Percentiles rank a stretch among this genome's conserved stretches.
phyloP scores from a whole-genome alignment of 2,329 filamentous ascomycete genomes.

The Colletotrichum euphorbiae region DNA sequence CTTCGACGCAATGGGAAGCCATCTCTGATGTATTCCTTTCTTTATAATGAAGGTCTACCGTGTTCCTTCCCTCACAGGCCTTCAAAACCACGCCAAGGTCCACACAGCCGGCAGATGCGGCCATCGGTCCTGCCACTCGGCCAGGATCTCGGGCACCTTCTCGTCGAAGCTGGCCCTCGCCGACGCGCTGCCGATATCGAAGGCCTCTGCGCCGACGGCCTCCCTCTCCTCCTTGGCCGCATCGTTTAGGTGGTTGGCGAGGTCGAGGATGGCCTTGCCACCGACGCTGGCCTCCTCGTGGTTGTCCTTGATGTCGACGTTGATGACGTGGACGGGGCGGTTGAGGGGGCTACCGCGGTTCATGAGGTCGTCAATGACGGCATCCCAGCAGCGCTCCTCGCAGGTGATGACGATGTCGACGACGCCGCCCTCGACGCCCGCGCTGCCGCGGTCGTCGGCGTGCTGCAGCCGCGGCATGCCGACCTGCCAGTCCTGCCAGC shows the following conservation, averaged over 20 bases:
- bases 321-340: conserved; percentile 95
- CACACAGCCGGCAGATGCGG: conserved; percentile 90
- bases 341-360: conserved; percentile 89
- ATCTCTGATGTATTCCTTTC: too few species aligned
- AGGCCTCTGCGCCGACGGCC: conserved; percentile 70
- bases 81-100: conserved; percentile 95
- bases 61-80: not conserved
- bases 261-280: conserved; percentile 89
- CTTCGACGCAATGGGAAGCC: too few species aligned
- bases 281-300: conserved; percentile 95
- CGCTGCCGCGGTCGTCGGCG: conserved; percentile 78
- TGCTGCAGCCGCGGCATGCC: conserved; percentile 86
- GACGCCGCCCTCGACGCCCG: conserved; percentile 87
- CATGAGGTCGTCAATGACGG: conserved; percentile 92
- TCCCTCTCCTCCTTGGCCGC: conserved; percentile 83
- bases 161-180: conserved; percentile 88
- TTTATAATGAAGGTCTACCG: too few species aligned
- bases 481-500: conserved; percentile 97
- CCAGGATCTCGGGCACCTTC: conserved; percentile 90
- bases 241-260: conserved; percentile 86
- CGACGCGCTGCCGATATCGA: conserved; percentile 75
- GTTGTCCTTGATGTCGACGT: conserved; percentile 98
- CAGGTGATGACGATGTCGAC: conserved; percentile 97
- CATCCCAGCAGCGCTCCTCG: conserved; percentile 98
- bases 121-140: conserved; percentile 94